Percentiles rank a stretch among this genome's conserved stretches.
Conservation (phyloP, 768 basidiomycete species). For the Lactarius hatsudake region DNA sequence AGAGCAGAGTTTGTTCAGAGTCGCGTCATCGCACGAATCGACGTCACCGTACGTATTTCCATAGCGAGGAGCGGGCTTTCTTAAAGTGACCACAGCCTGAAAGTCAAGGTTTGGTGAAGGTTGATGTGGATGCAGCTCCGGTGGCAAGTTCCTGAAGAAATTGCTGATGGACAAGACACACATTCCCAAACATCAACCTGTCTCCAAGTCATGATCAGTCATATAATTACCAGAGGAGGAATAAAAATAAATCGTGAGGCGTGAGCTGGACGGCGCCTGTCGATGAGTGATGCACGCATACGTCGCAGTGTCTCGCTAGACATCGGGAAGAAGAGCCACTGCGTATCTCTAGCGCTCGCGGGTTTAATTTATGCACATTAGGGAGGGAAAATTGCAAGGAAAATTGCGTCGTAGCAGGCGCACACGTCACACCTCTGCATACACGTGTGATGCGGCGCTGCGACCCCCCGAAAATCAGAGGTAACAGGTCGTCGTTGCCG, state of each 20-base stretch:
- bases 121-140: neutral
- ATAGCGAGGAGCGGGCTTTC: neutral
- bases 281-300: neutral
- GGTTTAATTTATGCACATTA: neutral
- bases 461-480: slow-evolving; percentile 4
- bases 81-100: neutral
- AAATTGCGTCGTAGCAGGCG: neutral
- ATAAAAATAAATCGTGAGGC: neutral
- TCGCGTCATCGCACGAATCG: neutral
- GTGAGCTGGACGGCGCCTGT: slow-evolving; percentile 1
- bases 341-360: neutral
- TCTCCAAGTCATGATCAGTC: neutral
- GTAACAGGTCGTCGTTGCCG: neutral
- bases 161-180: neutral
- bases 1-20: neutral
- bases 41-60: neutral
- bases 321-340: neutral
- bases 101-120: neutral
- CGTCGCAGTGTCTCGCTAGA: slow-evolving; percentile 1
- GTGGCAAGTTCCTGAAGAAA: neutral
- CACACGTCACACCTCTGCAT: neutral
- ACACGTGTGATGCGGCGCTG: neutral
- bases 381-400: neutral
- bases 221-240: neutral
- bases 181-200: neutral